phyloP scores from a whole-genome alignment of 2,329 filamentous ascomycete genomes.

The Epichloe typhina region DNA sequence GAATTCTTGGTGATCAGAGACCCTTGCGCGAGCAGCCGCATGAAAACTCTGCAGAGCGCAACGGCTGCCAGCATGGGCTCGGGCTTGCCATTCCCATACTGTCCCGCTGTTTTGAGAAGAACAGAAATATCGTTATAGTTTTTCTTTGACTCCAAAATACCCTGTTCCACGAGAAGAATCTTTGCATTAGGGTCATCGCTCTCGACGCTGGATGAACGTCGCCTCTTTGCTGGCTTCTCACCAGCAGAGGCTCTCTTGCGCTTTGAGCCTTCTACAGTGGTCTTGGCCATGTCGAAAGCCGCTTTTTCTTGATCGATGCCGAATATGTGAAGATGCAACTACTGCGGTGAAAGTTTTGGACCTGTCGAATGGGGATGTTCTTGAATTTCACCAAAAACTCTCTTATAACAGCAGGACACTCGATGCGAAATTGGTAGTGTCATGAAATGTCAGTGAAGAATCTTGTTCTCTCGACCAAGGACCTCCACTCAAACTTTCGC shows the following conservation, averaged over 20 bases:
- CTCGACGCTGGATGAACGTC: constrained; percentile 33
- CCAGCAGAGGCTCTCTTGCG: constrained; percentile 35
- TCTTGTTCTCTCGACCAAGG: not conserved
- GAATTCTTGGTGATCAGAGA: constrained; percentile 52
- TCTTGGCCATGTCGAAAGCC: constrained; percentile 15
- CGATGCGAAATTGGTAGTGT: not conserved
- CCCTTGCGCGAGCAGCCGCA: constrained; percentile 64
- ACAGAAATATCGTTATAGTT: constrained; percentile 83
- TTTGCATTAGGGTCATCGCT: constrained; percentile 44
- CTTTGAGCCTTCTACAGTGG: constrained; percentile 22
- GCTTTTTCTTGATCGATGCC: not conserved
- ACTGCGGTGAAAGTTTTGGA: no score
- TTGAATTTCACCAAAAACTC: no score
- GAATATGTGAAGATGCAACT: not conserved
- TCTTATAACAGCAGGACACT: no score
- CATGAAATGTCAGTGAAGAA: not conserved
- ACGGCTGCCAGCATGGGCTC: constrained; percentile 59
- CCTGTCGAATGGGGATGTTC: not conserved
- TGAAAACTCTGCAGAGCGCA: constrained; percentile 75
- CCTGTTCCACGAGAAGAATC: constrained; percentile 64
- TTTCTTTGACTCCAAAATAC: constrained; percentile 73
- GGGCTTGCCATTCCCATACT: constrained; percentile 29
- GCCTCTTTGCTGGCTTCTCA: constrained; percentile 36
- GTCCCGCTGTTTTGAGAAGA: constrained; percentile 47
- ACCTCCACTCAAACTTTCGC: not conserved